Evolutionary conservation across 768 basidiomycete genomes (phyloP).

Genomic region (Pulveroboletus sp.): DNA sequence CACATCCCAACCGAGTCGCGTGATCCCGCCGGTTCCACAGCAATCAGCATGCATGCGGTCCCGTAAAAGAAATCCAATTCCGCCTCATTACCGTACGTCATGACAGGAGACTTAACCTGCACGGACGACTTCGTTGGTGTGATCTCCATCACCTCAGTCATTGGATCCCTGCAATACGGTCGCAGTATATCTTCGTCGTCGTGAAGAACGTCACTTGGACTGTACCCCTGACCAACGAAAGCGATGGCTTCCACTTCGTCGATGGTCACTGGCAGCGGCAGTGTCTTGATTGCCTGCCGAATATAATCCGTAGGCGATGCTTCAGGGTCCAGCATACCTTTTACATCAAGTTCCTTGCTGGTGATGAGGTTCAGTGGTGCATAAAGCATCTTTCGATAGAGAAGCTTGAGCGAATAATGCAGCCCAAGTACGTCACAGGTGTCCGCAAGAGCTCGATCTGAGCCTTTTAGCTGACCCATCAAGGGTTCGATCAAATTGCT

Average conservation of each 20-base stretch:
- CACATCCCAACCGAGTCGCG: neutral
- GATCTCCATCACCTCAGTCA: conserved; percentile 9
- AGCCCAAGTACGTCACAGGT: conserved; percentile 8
- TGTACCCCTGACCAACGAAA: neutral
- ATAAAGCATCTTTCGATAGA: neutral
- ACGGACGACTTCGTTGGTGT: conserved; percentile 12
- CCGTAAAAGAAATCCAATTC: conserved; percentile 10
- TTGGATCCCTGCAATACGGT: too few relatives aligned
- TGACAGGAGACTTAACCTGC: neutral
- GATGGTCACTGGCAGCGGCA: too few relatives aligned
- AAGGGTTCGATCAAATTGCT: neutral
- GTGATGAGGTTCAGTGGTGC: neutral
- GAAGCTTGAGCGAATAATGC: neutral
- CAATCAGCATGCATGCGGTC: conserved; percentile 13
- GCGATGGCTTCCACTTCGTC: conserved; percentile 5
- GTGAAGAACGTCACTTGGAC: neutral
- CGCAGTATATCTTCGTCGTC: too few relatives aligned
- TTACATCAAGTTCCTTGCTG: neutral
- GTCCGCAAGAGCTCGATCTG: conserved; percentile 5
- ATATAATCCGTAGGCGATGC: neutral
- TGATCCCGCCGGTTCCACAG: conserved; percentile 1
- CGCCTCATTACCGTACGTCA: conserved; percentile 5
- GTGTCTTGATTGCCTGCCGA: neutral
- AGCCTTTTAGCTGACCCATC: conserved; percentile 12
- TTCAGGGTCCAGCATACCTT: neutral